Evolutionary conservation across 2,329 filamentous ascomycete species (phyloP).

Genomic region (Botryotinia convoluta): DNA sequence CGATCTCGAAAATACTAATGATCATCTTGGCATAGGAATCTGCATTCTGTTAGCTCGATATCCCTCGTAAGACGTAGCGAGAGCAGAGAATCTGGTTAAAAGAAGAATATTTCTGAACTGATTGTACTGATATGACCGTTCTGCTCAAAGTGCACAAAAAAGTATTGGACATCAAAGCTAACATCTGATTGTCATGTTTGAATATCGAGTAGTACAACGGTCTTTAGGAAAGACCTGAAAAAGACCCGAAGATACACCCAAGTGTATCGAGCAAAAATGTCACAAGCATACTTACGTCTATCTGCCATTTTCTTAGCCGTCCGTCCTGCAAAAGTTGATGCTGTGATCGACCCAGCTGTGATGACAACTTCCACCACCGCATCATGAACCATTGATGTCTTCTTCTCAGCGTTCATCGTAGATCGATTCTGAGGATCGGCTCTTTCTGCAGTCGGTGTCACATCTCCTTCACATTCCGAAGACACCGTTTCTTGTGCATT

Average conservation of each 20-base stretch:
- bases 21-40: constrained; percentile 67
- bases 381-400: constrained; percentile 51
- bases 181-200: background rate
- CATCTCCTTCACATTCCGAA: constrained; percentile 28
- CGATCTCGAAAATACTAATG: constrained; percentile 69
- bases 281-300: constrained; percentile 5
- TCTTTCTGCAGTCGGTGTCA: constrained; percentile 41
- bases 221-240: background rate
- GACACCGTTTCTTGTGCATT: constrained; percentile 14
- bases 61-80: background rate
- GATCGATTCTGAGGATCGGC: constrained; percentile 24
- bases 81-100: background rate
- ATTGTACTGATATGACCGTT: background rate
- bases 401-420: constrained; percentile 24
- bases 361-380: constrained; percentile 68
- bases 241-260: background rate
- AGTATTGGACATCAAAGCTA: background rate
- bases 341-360: constrained; percentile 39
- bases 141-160: background rate
- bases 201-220: background rate
- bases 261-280: background rate
- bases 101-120: background rate
- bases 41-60: constrained; percentile 38
- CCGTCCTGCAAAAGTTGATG: constrained; percentile 20
- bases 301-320: constrained; percentile 1